phyloP scores from a whole-genome alignment of 139 green algal species.

The Trebouxia sp. region DNA sequence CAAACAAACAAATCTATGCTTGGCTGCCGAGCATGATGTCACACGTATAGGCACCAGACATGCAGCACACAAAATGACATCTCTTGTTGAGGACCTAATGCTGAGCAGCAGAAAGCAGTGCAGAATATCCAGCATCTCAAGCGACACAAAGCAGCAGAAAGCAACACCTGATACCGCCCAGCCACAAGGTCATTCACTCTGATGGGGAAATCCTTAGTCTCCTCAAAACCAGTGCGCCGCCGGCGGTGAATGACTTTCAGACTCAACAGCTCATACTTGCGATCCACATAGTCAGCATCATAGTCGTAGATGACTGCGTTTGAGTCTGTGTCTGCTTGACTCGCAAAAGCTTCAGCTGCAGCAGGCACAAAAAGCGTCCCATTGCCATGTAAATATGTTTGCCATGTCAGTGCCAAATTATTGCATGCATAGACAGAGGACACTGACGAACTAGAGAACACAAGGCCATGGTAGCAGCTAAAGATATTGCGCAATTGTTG shows the following conservation, averaged over 20 bases:
- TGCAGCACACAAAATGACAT: not conserved
- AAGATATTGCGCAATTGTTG: no score
- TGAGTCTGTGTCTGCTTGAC: constrained; percentile 9
- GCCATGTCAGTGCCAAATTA: no score
- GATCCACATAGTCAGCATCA: constrained; percentile 52
- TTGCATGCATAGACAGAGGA: no score
- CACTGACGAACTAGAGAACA: no score
- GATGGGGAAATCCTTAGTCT: constrained; percentile 88
- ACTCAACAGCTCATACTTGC: constrained; percentile 77
- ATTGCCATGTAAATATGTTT: no score
- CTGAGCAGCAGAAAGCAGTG: not conserved
- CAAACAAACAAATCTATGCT: not conserved
- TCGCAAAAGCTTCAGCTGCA: constrained; percentile 18
- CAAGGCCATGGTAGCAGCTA: not conserved
- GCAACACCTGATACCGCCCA: constrained; percentile 77
- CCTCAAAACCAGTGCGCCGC: constrained; percentile 88
- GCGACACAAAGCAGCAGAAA: no score
- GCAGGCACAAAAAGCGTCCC: no score
- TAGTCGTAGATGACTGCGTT: constrained; percentile 42
- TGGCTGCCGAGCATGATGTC: not conserved
- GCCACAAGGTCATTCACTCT: constrained; percentile 85
- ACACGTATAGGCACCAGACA: not conserved
- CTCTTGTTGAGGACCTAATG: not conserved
- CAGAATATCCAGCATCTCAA: no score
- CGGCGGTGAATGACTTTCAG: constrained; percentile 76